Evolutionary conservation across 2,329 filamentous ascomycete genomes (phyloP).

Genomic region (Triangularia verruculosa): DNA sequence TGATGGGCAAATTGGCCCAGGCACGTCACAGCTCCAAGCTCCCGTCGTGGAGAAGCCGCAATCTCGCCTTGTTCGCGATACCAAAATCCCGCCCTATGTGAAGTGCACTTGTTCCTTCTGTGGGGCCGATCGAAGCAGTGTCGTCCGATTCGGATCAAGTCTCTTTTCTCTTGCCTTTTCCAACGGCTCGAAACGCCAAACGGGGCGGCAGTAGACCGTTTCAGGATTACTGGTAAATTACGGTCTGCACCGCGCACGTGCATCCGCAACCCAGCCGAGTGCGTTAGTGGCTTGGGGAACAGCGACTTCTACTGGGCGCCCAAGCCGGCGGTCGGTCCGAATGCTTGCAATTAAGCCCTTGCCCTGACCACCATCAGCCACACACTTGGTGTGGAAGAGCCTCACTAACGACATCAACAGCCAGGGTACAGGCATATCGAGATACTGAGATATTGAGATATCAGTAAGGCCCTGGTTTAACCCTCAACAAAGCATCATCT

Average conservation of each 20-base stretch:
- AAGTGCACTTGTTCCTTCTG: not conserved
- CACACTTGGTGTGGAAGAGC: conserved; percentile 4
- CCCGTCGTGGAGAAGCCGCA: not conserved
- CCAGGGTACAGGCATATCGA: not conserved
- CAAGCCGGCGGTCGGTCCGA: conserved; percentile 28
- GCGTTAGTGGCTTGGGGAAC: conserved; percentile 14
- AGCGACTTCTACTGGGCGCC: conserved; percentile 14
- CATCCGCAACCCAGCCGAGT: conserved; percentile 16
- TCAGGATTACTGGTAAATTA: conserved; percentile 4
- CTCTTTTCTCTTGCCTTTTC: not conserved
- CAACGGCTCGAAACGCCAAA: conserved; percentile 4
- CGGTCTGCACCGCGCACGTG: conserved; percentile 21
- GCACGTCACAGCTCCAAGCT: not conserved
- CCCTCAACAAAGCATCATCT: not conserved
- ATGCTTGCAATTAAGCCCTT: conserved; percentile 26
- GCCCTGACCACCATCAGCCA: conserved; percentile 7
- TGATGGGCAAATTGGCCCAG: not conserved
- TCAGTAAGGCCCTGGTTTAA: not conserved
- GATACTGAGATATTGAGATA: not conserved
- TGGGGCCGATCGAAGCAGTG: not conserved
- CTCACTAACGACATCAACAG: conserved; percentile 2
- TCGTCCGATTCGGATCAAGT: conserved; percentile 3
- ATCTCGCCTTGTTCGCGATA: conserved; percentile 1
- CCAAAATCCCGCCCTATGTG: not conserved
- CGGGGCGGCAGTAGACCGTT: conserved; percentile 7